phyloP scores from a whole-genome alignment of 805 yeast genomes.

The Alloascoidea hylecoeti region DNA sequence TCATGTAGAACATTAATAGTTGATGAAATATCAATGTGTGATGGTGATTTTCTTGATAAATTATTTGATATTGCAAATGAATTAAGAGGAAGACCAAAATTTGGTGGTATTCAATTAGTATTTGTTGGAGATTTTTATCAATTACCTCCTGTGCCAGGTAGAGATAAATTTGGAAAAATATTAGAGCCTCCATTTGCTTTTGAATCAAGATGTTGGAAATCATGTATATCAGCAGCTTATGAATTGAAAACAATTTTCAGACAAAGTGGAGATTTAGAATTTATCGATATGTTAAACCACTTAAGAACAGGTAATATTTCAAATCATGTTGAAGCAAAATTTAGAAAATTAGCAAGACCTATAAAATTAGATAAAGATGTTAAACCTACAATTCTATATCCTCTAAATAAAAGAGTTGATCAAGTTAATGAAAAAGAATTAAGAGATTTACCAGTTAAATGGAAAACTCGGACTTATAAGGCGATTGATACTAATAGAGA shows the following conservation, averaged over 20 bases:
- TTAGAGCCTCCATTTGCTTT: conserved; percentile 36
- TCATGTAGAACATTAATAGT: conserved; percentile 43
- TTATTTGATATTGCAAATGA: conserved; percentile 35
- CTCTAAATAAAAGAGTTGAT: conserved; percentile 66
- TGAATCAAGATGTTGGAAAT: conserved; percentile 50
- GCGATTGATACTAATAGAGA: conserved; percentile 41
- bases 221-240: conserved; percentile 39
- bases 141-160: conserved; percentile 53
- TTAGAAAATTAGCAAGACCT: conserved; percentile 35
- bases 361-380: conserved; percentile 41
- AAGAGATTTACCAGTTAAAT: conserved; percentile 26
- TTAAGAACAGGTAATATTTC: conserved; percentile 52
- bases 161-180: conserved; percentile 14
- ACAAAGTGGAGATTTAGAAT: conserved; percentile 58
- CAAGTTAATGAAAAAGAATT: conserved; percentile 42
- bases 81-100: conserved; percentile 27
- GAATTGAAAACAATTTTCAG: conserved; percentile 55
- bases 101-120: conserved; percentile 71
- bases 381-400: conserved; percentile 60
- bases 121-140: conserved; percentile 81
- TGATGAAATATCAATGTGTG: conserved; percentile 76
- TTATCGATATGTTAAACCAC: conserved; percentile 63
- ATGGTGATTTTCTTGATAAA: conserved; percentile 55
- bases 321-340: conserved; percentile 30
- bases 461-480: conserved; percentile 21